phyloP scores from a whole-genome alignment of 108 stramenopile species.

The Nitzschia sp. region DNA sequence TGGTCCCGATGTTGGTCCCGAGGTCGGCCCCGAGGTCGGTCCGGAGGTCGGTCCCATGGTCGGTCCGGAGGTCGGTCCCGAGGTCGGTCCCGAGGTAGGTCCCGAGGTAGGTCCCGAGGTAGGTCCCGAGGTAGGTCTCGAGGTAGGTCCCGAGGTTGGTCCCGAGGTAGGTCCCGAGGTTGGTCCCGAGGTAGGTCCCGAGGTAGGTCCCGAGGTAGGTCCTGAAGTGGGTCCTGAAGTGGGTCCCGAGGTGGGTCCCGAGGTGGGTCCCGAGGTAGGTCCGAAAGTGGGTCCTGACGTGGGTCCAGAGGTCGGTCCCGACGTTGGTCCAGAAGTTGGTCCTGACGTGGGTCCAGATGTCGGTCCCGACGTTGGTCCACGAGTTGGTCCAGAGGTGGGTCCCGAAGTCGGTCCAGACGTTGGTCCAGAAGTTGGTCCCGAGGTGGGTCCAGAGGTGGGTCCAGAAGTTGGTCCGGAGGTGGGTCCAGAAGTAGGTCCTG shows the following conservation, averaged over 20 bases:
- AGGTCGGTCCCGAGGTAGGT: constrained; percentile 18
- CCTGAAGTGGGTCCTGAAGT: constrained; percentile 5
- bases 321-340: background rate
- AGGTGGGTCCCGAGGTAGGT: constrained; percentile 1
- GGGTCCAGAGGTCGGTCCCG: constrained; percentile 13
- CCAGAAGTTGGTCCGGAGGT: constrained; percentile 10
- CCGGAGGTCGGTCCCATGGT: constrained; percentile 8
- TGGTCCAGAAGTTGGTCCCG: constrained; percentile 16
- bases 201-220: background rate
- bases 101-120: constrained; percentile 13
- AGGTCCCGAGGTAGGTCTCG: constrained; percentile 1
- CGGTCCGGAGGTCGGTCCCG: constrained; percentile 15
- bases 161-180: constrained; percentile 4
- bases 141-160: constrained; percentile 4
- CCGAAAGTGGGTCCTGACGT: constrained; percentile 12
- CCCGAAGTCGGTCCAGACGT: constrained; percentile 16
- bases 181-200: background rate
- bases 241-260: constrained; percentile 3
- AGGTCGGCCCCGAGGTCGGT: constrained; percentile 7
- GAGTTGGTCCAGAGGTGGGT: constrained; percentile 23
- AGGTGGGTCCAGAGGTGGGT: background rate
- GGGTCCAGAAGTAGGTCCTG: constrained; percentile 11
- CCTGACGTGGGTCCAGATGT: constrained; percentile 1
- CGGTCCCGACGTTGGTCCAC: constrained; percentile 14
- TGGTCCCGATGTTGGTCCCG: constrained; percentile 8